Evolutionary conservation across 2,329 filamentous ascomycete species (phyloP).

Genomic region (Cladophialophora exuberans): DNA sequence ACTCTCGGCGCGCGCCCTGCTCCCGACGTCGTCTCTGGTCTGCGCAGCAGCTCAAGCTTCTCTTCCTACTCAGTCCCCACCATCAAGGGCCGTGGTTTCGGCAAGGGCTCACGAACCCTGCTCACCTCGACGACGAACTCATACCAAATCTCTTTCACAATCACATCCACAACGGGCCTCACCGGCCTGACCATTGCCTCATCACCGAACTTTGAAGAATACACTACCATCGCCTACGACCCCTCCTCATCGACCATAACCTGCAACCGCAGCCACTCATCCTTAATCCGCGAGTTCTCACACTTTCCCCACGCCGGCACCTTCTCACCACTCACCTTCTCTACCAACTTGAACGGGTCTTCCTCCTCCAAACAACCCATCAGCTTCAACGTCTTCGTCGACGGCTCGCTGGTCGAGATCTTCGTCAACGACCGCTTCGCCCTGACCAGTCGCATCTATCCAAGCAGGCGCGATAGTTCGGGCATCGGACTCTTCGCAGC

Average conservation of each 20-base stretch:
- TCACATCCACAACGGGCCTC: conserved; percentile 6
- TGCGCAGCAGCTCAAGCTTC: conserved; percentile 2
- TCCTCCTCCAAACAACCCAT: conserved; percentile 3
- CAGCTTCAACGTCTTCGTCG: conserved; percentile 38
- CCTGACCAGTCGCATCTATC: conserved; percentile 44
- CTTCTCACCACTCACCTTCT: conserved; percentile 10
- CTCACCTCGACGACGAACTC: background rate
- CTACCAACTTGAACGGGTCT: background rate
- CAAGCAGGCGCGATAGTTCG: conserved; percentile 8
- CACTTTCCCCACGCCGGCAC: conserved; percentile 37
- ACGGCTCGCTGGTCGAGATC: conserved; percentile 48
- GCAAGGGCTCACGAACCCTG: background rate
- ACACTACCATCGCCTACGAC: conserved; percentile 46
- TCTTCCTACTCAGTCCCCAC: background rate
- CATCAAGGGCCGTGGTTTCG: background rate
- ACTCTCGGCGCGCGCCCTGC: conserved; percentile 47
- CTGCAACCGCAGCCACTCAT: conserved; percentile 45
- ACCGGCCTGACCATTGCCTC: conserved; percentile 13
- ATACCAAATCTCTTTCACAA: conserved; percentile 9
- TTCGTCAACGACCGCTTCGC: conserved; percentile 50
- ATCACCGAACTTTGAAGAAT: conserved; percentile 15
- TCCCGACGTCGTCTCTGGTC: conserved; percentile 14
- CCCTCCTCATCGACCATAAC: conserved; percentile 44
- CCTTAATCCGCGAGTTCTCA: conserved; percentile 31
- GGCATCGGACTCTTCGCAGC: conserved; percentile 8